A percentile compares a stretch with the other conserved stretches of the same genome.
These are phyloP conservation scores for Boletus sensibilis DNA, from an alignment of 768 basidiomycete genomes.

Conservation along the genomic window DNA sequence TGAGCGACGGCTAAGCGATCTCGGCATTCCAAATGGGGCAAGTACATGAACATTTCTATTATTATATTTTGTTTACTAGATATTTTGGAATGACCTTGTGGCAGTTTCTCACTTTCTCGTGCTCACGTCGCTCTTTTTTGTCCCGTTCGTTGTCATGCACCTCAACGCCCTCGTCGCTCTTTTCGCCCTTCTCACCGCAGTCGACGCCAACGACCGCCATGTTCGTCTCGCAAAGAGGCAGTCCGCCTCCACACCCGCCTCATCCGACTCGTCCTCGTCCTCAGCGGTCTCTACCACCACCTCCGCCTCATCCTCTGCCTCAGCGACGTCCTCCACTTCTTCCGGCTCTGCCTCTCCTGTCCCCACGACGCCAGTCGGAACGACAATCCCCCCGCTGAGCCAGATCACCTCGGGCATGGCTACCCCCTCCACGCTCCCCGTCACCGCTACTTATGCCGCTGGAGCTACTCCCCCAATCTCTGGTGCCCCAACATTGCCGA, in stretches of 20 bases:
- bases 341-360: conserved; percentile 21
- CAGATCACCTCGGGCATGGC: conserved; percentile 66
- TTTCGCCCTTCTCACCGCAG: conserved; percentile 40
- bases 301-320: neutral
- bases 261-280: conserved; percentile 5
- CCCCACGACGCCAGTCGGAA: conserved; percentile 35
- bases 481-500: conserved; percentile 67
- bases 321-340: neutral
- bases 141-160: conserved; percentile 38
- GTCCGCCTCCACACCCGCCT: conserved; percentile 6
- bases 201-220: conserved; percentile 42
- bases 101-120: neutral
- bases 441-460: conserved; percentile 52
- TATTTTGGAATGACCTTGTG: no score
- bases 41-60: no score
- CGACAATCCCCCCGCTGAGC: conserved; percentile 56
- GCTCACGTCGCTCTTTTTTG: conserved; percentile 7
- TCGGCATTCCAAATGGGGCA: neutral
- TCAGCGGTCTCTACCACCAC: conserved; percentile 6
- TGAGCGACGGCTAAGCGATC: neutral
- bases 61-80: no score
- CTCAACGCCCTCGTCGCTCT: conserved; percentile 44
- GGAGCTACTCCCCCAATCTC: conserved; percentile 62
- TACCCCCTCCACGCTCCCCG: conserved; percentile 44
- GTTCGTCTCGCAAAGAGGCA: conserved; percentile 40